A percentile compares a stretch with the other conserved stretches of the same genome.
Conservation (phyloP, 148 eudicot genomes). For the Heliamphora exappendiculata region DNA sequence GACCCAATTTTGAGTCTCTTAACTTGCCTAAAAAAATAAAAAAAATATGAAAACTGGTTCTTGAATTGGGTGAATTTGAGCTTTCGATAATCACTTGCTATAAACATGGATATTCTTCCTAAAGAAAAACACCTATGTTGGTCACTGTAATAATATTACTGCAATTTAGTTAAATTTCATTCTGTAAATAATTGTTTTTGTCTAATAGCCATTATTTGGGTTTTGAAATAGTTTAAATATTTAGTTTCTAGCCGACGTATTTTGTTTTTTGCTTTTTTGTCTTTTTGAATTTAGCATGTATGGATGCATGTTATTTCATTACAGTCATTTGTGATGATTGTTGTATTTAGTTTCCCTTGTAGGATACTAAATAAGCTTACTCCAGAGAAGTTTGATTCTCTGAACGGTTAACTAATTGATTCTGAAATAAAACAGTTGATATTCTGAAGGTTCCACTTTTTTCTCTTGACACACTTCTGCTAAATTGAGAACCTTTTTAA, state of each 20-base stretch:
- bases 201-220: neutral
- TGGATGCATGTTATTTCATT: neutral
- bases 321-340: neutral
- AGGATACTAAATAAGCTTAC: slow-evolving; percentile 94
- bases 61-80: neutral
- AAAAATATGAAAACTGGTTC: neutral
- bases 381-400: slow-evolving; percentile 89
- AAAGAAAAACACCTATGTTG: neutral
- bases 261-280: no score
- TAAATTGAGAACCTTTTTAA: neutral
- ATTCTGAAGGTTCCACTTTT: slow-evolving; percentile 57
- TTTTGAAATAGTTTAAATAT: neutral
- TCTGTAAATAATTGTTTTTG: neutral
- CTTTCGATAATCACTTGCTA: neutral
- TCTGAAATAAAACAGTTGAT: slow-evolving; percentile 87
- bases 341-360: slow-evolving; percentile 19
- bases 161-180: neutral
- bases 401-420: slow-evolving; percentile 79
- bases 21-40: neutral
- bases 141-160: neutral
- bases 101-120: neutral
- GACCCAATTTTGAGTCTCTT: neutral
- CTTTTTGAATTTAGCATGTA: no score
- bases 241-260: no score
- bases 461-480: neutral